Percentiles rank a stretch among this genome's conserved stretches.
phyloP scores from a whole-genome alignment of 371 early-diverging fungal species.

The Mucor indicus region DNA sequence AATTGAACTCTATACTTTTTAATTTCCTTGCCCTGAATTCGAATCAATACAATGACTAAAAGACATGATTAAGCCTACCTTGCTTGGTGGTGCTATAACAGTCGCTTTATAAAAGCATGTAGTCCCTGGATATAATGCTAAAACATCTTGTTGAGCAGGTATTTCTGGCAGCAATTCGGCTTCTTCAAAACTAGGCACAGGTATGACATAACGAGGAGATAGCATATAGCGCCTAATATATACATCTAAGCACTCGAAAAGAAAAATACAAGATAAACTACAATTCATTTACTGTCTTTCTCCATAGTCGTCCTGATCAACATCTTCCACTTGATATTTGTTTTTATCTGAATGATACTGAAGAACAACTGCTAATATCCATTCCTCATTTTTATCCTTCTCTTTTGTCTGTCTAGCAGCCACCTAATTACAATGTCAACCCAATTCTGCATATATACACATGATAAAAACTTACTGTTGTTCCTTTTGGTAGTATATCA shows the following conservation, averaged over 20 bases:
- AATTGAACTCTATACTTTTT: slow-evolving; percentile 55
- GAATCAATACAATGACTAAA: background rate
- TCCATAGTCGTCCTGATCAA: slow-evolving; percentile 67
- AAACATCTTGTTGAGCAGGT: slow-evolving; percentile 63
- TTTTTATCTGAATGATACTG: slow-evolving; percentile 63
- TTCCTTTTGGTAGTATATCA: slow-evolving; percentile 37
- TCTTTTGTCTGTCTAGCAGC: slow-evolving; percentile 61
- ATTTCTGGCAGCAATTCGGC: slow-evolving; percentile 50
- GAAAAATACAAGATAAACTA: background rate
- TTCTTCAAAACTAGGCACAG: slow-evolving; percentile 54
- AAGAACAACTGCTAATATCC: slow-evolving; percentile 71
- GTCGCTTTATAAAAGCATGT: slow-evolving; percentile 85
- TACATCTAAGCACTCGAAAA: background rate
- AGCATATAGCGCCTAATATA: slow-evolving; percentile 55
- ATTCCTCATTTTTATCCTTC: slow-evolving; percentile 65
- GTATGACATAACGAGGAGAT: slow-evolving; percentile 57
- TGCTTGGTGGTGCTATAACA: slow-evolving; percentile 68
- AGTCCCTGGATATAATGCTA: slow-evolving; percentile 82
- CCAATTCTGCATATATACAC: too few species aligned
- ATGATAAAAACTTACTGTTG: slow-evolving; percentile 30
- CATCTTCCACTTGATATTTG: slow-evolving; percentile 73
- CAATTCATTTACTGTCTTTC: slow-evolving; percentile 55
- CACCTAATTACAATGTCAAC: too few species aligned
- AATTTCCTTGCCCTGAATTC: slow-evolving; percentile 35
- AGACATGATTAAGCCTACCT: slow-evolving; percentile 38